A percentile compares a stretch with the other conserved stretches of the same genome.
Conservation (phyloP, 495 filamentous ascomycete genomes). For the Hypoxylon lienhwacheense region DNA sequence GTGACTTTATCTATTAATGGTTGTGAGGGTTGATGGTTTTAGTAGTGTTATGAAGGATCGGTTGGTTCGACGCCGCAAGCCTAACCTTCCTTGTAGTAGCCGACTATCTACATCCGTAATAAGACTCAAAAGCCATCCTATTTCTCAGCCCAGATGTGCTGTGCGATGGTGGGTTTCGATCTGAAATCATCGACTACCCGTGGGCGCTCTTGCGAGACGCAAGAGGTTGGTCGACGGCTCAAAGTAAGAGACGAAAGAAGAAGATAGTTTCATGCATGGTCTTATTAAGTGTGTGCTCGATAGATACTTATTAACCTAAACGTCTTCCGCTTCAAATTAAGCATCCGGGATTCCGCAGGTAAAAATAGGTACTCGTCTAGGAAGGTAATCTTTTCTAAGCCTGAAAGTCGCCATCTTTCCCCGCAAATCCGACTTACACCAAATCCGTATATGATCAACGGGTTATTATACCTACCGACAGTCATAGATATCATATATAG, state of each 20-base stretch:
- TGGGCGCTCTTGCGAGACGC: conserved; percentile 11
- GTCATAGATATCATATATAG: too few relatives aligned
- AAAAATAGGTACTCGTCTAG: neutral
- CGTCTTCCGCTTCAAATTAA: conserved; percentile 35
- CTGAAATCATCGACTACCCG: conserved; percentile 1
- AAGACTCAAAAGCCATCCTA: too few relatives aligned
- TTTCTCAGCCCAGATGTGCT: conserved; percentile 10
- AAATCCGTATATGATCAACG: too few relatives aligned
- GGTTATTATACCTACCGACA: too few relatives aligned
- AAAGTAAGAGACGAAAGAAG: neutral
- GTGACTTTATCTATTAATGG: conserved; percentile 10
- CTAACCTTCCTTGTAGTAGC: too few relatives aligned
- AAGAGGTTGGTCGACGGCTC: conserved; percentile 2
- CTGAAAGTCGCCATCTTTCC: conserved; percentile 29
- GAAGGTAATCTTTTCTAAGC: too few relatives aligned
- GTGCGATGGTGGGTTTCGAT: conserved; percentile 20
- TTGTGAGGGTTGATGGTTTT: conserved; percentile 24
- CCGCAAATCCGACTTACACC: conserved; percentile 30
- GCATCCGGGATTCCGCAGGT: conserved; percentile 23
- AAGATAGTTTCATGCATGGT: too few relatives aligned
- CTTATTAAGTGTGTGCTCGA: too few relatives aligned
- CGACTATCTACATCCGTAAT: too few relatives aligned
- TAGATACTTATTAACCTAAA: conserved; percentile 13
- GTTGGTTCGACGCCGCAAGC: conserved; percentile 17
- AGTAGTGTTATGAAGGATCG: conserved; percentile 4